Evolutionary conservation across 495 filamentous ascomycete genomes (phyloP).

Genomic region (Hypoxylon fuscum): DNA sequence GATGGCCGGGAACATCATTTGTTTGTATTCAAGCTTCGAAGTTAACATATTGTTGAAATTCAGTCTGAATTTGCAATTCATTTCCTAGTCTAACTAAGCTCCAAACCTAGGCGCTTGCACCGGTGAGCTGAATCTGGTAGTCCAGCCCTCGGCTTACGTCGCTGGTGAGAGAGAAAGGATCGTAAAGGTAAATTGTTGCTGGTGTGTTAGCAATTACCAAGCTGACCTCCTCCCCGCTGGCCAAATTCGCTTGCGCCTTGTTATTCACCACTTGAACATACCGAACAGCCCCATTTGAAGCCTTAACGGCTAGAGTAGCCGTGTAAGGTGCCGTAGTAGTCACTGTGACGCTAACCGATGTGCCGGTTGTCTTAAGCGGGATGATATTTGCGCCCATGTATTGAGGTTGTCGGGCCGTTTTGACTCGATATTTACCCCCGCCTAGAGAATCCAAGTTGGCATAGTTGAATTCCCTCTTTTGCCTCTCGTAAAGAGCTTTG

Average conservation of each 20-base stretch:
- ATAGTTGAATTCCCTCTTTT: slow-evolving; percentile 48
- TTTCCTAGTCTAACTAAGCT: background rate
- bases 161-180: slow-evolving; percentile 52
- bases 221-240: slow-evolving; percentile 50
- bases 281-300: slow-evolving; percentile 40
- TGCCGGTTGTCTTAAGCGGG: slow-evolving; percentile 47
- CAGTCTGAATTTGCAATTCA: too few relatives aligned
- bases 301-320: slow-evolving; percentile 47
- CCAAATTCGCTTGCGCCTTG: slow-evolving; percentile 39
- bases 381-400: slow-evolving; percentile 60
- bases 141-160: slow-evolving; percentile 51
- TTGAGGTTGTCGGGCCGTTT: slow-evolving; percentile 49
- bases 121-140: slow-evolving; percentile 50
- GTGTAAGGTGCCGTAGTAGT: slow-evolving; percentile 45
- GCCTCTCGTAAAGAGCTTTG: slow-evolving; percentile 41
- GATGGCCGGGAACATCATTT: background rate
- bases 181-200: slow-evolving; percentile 47
- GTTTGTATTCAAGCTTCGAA: too few relatives aligned
- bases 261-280: slow-evolving; percentile 43
- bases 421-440: slow-evolving; percentile 52
- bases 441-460: slow-evolving; percentile 52
- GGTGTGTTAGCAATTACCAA: slow-evolving; percentile 57
- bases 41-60: too few relatives aligned
- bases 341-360: slow-evolving; percentile 41
- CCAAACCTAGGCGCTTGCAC: slow-evolving; percentile 36